A percentile compares a stretch with the other conserved stretches of the same genome.
These are phyloP conservation scores for Scutellaria baicalensis DNA, from an alignment of 257 asterid genomes.

Conservation along the genomic window DNA sequence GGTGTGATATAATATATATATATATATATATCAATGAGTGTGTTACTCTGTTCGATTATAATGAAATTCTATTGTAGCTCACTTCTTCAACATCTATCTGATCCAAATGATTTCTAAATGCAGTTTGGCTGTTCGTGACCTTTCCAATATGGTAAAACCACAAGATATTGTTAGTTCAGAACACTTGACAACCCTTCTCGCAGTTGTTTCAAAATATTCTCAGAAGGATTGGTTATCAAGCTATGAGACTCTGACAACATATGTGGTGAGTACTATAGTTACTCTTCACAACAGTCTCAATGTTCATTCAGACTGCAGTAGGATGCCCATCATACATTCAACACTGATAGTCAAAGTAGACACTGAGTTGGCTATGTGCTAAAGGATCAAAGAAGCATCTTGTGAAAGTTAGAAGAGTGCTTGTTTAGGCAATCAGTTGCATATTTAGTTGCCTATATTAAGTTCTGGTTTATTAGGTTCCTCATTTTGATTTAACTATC, in stretches of 20 bases:
- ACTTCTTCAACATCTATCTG: constrained; percentile 10
- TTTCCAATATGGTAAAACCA: constrained; percentile 80
- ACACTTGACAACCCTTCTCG: constrained; percentile 74
- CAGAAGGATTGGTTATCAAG: constrained; percentile 91
- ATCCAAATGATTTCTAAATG: constrained; percentile 10
- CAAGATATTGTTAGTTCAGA: constrained; percentile 58
- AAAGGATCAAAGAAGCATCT: not conserved
- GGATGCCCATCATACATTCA: not conserved
- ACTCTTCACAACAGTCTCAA: not conserved
- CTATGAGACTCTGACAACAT: constrained; percentile 77
- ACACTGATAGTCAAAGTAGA: not conserved
- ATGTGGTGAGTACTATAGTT: constrained; percentile 49
- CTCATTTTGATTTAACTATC: constrained; percentile 21
- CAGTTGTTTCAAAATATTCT: constrained; percentile 69
- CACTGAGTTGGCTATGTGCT: not conserved
- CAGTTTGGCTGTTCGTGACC: constrained; percentile 95
- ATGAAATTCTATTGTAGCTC: not conserved
- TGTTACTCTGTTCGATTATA: not conserved
- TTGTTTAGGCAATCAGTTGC: not conserved
- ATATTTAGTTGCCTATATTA: not conserved
- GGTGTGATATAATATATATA: not conserved
- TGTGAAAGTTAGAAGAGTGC: not conserved
- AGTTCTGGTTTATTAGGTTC: constrained; percentile 10
- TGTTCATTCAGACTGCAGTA: constrained; percentile 1
- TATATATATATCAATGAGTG: too few species aligned